Evolutionary conservation across 225 moss, liverwort and hornwort genomes (phyloP), one percentile per base, ranked within the genome.

Genomic region (Straminergon stramineum): DNA sequence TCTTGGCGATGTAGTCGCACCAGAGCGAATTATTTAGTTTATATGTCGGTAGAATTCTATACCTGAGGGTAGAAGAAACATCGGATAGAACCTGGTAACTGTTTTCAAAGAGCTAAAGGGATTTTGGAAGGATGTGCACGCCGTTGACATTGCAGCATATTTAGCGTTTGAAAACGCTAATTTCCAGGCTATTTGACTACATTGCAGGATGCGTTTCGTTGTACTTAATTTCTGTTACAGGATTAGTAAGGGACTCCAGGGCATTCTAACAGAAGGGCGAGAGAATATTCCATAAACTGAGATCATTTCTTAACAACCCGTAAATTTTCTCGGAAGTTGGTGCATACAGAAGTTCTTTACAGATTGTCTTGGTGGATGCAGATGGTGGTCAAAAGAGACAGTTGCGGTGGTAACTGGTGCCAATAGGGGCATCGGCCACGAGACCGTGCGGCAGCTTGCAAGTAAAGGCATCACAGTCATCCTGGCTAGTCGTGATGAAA

Each of bases 401-500:
- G 85, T 92, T 20, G 91, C 91, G 53, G 91, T 91, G 60, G 90
- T 90, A 6, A 91, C 91, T 48, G 91, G 90, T 22, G 76, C 89
- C 74, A 86, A 91, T 85, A 78, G 37, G 55, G 92, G 92, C 80
- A 60, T 92, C 17, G 91, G 92, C 52, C 80, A 8, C 20, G 92
- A 89, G 53, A 75, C 63, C 15, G 88, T 90, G 37, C 85, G 86
- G 55, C 82, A 88, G 34, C 84, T 91, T 55, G 93, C 91, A 66
- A 83, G 64, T 27, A 62, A 84, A 62, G 93, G 87, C 68, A 53
- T 90, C 63, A 88, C 84, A 70, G 91, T 89, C 27, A 65, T 94
- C 41, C 34, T 94, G 58, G 45, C 89, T 34, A 93, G 92, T 84
- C 92, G 90, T 31, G 92, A 94, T 39, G 94, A 93, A 89, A 85